Percentiles rank a stretch among this genome's conserved stretches.
These are phyloP conservation scores for Aspergillus unguis DNA, from an alignment of 2,329 filamentous ascomycete species.

Conservation along the genomic window DNA sequence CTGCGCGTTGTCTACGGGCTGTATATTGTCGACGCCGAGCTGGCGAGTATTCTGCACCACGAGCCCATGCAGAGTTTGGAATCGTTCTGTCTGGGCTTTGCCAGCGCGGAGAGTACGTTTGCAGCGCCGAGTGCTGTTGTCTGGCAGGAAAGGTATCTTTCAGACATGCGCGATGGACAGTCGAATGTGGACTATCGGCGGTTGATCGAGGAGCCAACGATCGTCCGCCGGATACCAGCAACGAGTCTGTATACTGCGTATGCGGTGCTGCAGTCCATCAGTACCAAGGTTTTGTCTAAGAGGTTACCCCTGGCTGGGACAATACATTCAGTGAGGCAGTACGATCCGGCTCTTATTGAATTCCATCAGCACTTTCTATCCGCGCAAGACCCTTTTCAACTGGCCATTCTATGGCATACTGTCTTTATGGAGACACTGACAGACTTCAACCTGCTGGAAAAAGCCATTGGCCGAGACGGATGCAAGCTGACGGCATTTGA, in stretches of 20 bases:
- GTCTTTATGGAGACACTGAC: conserved; percentile 27
- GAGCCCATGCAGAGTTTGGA: conserved; percentile 17
- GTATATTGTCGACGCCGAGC: conserved; percentile 29
- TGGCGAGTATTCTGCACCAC: conserved; percentile 23
- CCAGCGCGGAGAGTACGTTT: conserved; percentile 19
- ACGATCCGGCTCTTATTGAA: conserved; percentile 16
- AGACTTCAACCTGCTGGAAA: conserved; percentile 28
- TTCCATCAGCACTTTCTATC: conserved; percentile 9
- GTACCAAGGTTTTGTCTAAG: conserved; percentile 21
- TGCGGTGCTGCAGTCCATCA: conserved; percentile 13
- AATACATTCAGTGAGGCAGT: neutral
- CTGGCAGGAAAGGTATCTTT: conserved; percentile 13
- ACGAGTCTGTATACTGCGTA: conserved; percentile 5
- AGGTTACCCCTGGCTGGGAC: conserved; percentile 14
- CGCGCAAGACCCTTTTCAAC: conserved; percentile 19
- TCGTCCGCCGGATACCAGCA: neutral
- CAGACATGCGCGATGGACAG: neutral
- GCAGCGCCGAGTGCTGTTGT: conserved; percentile 16
- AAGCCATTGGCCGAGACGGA: conserved; percentile 27
- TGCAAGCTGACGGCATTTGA: neutral
- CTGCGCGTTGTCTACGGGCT: conserved; percentile 26
- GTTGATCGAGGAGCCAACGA: neutral
- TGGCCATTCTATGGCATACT: conserved; percentile 31
- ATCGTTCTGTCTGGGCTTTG: conserved; percentile 5
- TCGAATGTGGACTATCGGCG: too few relatives aligned